Base-by-base conservation (phyloP, 2,329 filamentous ascomycete genomes). In the Pseudocercospora eumusae region DNA sequence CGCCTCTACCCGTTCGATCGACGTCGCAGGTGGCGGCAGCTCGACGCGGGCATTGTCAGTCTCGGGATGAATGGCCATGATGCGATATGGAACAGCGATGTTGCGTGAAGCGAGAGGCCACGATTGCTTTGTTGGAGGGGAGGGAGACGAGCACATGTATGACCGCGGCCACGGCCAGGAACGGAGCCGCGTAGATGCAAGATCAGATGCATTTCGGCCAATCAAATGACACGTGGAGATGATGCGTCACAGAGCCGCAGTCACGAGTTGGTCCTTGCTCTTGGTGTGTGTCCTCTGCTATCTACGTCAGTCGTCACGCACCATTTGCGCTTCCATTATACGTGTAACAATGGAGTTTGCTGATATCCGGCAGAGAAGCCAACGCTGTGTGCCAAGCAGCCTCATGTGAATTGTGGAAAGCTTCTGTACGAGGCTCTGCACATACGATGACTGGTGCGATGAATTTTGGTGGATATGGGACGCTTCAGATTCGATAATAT, bases 1-100 rank as follows among this genome's bases (percentile, higher is more conserved):
- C 59, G 79, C 78, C 70, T 80, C 79, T 54, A 82, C 68, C 56
- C 71, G 69, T 57, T 74, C 70, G 56, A 66, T 66, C 28, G 68
- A 61, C 9, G 64, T 65, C 40, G 61, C 61, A 44, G 61, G 67
- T 60, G 54, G 63, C 59, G 61, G 57, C 25, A 50, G 49, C n/a
- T 36, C n/a, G 15, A 28, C 52, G 28, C 52, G 52, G 28, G 27
- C 52, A 59, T 47, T 58, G 21, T 52, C 15, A 25, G 67, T 47
- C 25, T 64, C 63, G 25, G 65, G 64, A 25, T 57, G 59, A 54
- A 69, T 65, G 28, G 68, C 68, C 68, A 69, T 69, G 27, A 36
- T 54, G 27, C 52, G 28, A 21, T 36, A 25, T 50, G 25, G 27
- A n/a, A 9, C 11, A 59, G 28, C 8, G 28, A 27, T 23, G 15